These are phyloP conservation scores for Acrocalymma vagum DNA, from an alignment of 2,329 filamentous ascomycete species.

Conservation along the genomic window DNA sequence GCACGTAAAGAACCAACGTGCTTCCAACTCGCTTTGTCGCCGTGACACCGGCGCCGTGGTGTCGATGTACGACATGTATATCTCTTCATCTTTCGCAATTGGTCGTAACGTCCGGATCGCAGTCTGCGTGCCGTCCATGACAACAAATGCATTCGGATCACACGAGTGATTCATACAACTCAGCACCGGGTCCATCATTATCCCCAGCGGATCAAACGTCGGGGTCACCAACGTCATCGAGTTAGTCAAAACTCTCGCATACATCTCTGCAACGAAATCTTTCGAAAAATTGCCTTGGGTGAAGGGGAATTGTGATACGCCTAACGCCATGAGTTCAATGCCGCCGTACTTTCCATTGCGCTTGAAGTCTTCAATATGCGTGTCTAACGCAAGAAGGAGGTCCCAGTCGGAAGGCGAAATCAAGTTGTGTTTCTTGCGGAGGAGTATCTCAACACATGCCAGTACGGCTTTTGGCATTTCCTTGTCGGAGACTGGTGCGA, in stretches of 20 bases:
- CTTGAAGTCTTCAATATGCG: slow-evolving; percentile 60
- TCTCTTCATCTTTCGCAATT: slow-evolving; percentile 64
- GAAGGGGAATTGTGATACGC: slow-evolving; percentile 62
- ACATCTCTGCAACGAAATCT: slow-evolving; percentile 53
- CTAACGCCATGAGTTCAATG: slow-evolving; percentile 62
- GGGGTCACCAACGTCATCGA: slow-evolving; percentile 65
- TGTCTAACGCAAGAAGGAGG: slow-evolving; percentile 54
- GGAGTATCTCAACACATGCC: slow-evolving; percentile 63
- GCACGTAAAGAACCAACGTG: slow-evolving; percentile 68
- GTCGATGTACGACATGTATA: slow-evolving; percentile 71
- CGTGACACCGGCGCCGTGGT: slow-evolving; percentile 58
- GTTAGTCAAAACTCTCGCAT: slow-evolving; percentile 65
- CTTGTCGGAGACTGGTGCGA: slow-evolving; percentile 51
- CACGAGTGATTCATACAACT: slow-evolving; percentile 70
- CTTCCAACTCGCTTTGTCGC: slow-evolving; percentile 62
- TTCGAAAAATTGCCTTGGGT: slow-evolving; percentile 50
- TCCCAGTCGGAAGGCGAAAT: slow-evolving; percentile 52
- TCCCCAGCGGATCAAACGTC: slow-evolving; percentile 65
- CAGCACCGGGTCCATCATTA: slow-evolving; percentile 65
- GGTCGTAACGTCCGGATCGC: slow-evolving; percentile 61
- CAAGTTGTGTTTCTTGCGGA: slow-evolving; percentile 50
- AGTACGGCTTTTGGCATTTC: slow-evolving; percentile 64
- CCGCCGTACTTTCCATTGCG: slow-evolving; percentile 52
- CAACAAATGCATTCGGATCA: slow-evolving; percentile 65
- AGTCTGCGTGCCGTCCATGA: slow-evolving; percentile 63